phyloP scores from a whole-genome alignment of 148 eudicot species.

The Vaccinium corymbosum region DNA sequence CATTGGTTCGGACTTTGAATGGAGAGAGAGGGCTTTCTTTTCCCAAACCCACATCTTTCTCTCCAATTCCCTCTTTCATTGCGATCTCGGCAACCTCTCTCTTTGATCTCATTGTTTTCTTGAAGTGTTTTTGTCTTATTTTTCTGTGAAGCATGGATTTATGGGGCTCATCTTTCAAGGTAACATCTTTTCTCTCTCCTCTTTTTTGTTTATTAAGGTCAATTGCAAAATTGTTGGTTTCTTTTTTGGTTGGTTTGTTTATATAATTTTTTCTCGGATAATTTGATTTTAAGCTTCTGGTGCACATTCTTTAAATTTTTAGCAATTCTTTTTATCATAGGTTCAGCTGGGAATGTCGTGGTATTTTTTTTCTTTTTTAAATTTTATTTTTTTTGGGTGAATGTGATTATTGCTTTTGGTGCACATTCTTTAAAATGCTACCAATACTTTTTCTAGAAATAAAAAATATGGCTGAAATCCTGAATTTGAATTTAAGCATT shows the following conservation, averaged over 20 bases:
- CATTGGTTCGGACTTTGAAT: neutral
- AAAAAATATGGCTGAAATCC: neutral
- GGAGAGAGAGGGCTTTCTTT: neutral
- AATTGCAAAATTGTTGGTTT: neutral
- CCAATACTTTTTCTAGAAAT: neutral
- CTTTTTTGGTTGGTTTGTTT: neutral
- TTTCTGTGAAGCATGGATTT: too few species aligned
- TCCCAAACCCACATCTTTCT: neutral
- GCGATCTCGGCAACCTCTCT: slow-evolving; percentile 7
- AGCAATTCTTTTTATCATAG: neutral
- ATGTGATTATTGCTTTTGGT: neutral
- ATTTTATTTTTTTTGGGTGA: too few species aligned
- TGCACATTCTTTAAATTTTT: too few species aligned
- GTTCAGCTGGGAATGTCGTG: neutral
- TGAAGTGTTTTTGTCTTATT: neutral
- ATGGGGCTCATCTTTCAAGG: neutral
- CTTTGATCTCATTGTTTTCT: neutral
- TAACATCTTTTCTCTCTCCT: slow-evolving; percentile 4
- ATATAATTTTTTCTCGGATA: neutral
- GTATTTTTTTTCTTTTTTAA: neutral
- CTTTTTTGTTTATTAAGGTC: neutral
- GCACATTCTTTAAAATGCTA: neutral
- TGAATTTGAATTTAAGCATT: neutral
- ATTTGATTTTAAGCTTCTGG: neutral
- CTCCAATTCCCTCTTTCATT: neutral